Evolutionary conservation across 2,329 filamentous ascomycete species (phyloP).

Genomic region (Colletotrichum eremochloae): DNA sequence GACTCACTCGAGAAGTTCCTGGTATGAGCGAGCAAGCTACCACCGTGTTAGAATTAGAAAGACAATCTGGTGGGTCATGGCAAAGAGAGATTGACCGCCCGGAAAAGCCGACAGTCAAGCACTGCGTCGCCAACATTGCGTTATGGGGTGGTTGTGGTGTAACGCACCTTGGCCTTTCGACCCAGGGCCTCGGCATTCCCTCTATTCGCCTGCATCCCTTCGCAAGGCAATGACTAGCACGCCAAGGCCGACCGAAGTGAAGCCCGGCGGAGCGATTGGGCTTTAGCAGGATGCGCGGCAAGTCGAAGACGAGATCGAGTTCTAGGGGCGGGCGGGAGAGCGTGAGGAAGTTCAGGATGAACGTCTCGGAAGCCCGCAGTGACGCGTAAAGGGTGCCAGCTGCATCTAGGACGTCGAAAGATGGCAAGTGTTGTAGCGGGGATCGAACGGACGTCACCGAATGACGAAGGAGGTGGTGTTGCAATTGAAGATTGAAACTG

Average conservation of each 20-base stretch:
- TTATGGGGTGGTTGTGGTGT: constrained; percentile 6
- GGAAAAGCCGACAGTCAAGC: background rate
- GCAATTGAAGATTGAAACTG: constrained; percentile 39
- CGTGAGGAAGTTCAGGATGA: constrained; percentile 18
- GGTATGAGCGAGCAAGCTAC: constrained; percentile 95
- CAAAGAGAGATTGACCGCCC: constrained; percentile 10
- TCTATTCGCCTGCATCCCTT: constrained; percentile 67
- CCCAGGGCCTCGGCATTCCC: constrained; percentile 70
- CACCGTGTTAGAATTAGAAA: background rate
- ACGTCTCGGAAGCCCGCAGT: constrained; percentile 22
- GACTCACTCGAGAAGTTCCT: constrained; percentile 91
- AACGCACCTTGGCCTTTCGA: constrained; percentile 71
- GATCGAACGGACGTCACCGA: background rate
- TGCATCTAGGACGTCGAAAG: constrained; percentile 19
- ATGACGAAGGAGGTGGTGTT: background rate
- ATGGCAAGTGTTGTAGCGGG: background rate
- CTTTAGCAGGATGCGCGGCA: constrained; percentile 1
- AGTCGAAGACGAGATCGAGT: constrained; percentile 8
- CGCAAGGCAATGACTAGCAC: constrained; percentile 40
- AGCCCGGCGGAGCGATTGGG: constrained; percentile 18
- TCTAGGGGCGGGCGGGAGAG: background rate
- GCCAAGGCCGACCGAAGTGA: constrained; percentile 39
- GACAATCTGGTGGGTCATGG: background rate
- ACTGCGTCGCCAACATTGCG: background rate
- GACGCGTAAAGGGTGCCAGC: constrained; percentile 21